Evolutionary conservation across 2,329 filamentous ascomycete species (phyloP), one percentile per base, ranked within the genome.

Genomic region (Phialemonium atrogriseum): DNA sequence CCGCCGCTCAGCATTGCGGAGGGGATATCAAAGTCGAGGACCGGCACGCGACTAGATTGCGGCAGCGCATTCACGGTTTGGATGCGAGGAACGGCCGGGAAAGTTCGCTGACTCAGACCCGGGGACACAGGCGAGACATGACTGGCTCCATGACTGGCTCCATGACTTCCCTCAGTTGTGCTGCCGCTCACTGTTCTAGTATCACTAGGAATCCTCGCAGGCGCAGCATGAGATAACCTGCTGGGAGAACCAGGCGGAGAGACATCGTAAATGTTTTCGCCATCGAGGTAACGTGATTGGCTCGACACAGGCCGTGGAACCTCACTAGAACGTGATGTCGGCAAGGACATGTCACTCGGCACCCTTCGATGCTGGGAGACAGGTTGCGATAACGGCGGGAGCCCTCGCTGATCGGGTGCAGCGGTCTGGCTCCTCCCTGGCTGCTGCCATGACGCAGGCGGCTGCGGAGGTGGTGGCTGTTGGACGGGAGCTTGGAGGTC

Each of bases 261-360:
- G 5, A 61, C 62, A 36, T 66, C 59, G 43, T 70, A 70, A 4
- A 69, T 46, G 16, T 68, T 54, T 4, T 63, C 60, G 8, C 44
- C 48, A 9, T 54, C 51, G 2, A 41, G 27, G 42, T 39, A 40
- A 10, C 38, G 32, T 30, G 47, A 40, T 25, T 25, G 31, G 17
- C 41, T 41, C 2, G 45, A 45, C 12, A 31, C 15, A 8, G 38
- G 44, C 18, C 38, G 40, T 16, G 33, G 27, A 19, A 25, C 17
- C 10, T 12, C 16, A 24, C 17, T 15, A 19, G 30, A 17, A 21
- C 18, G n/a, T 31, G 31, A 13, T 30, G 22, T 20, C 11, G 18
- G 41, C 39, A 29, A 35, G n/a, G n/a, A n/a, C n/a, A n/a, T n/a
- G n/a, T n/a, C n/a, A n/a, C n/a, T n/a, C n/a, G n/a, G n/a, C n/a